phyloP scores from a whole-genome alignment of 208 protist genomes.

The Leishmania amazonensis region DNA sequence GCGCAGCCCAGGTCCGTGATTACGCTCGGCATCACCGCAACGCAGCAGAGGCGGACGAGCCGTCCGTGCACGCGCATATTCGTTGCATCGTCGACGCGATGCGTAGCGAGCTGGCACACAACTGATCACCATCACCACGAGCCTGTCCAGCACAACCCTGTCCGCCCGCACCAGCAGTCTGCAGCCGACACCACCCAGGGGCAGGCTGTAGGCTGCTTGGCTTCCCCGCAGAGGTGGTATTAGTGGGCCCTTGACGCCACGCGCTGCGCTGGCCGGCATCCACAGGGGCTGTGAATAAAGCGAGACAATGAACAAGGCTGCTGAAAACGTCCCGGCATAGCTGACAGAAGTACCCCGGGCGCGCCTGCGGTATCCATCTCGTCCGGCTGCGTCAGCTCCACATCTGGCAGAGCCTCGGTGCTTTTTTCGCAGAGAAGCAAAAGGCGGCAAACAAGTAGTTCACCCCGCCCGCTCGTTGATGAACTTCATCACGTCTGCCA shows the following conservation, averaged over 20 bases:
- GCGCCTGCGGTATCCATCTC: background rate
- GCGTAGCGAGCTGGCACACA: background rate
- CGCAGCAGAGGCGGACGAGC: background rate
- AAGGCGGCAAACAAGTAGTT: background rate
- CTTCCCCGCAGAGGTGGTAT: background rate
- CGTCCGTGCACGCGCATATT: background rate
- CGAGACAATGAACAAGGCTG: background rate
- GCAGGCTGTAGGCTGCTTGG: background rate
- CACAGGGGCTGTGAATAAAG: background rate
- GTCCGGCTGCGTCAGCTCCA: background rate
- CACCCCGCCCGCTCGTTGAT: conserved; percentile 26
- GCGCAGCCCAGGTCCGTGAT: background rate
- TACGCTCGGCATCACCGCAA: background rate
- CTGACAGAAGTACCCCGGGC: background rate
- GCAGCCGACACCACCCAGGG: background rate
- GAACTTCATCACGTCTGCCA: conserved; percentile 63
- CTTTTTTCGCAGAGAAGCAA: background rate
- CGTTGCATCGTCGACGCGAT: background rate
- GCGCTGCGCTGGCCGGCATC: background rate
- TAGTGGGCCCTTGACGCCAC: background rate
- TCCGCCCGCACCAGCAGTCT: background rate
- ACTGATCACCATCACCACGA: background rate
- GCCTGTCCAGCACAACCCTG: background rate
- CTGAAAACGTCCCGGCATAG: background rate
- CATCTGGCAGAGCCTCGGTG: background rate